Conservation (phyloP, 169 alveolate genomes). For the Eimeria necatrix region DNA sequence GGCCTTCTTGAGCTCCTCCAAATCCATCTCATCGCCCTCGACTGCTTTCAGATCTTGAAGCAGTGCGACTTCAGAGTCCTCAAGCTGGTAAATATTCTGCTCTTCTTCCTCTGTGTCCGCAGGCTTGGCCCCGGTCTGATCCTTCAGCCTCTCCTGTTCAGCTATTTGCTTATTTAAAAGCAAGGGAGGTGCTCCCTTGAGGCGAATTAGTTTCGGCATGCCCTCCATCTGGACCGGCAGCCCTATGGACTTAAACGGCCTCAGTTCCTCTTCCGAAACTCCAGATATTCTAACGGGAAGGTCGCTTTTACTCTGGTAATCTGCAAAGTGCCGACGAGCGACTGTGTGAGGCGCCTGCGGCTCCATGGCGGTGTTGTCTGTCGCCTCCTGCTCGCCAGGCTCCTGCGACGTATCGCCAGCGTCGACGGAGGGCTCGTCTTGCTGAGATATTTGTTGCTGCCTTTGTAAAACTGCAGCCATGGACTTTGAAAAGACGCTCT, state of each 20-base stretch:
- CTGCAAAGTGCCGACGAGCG: conserved; percentile 52
- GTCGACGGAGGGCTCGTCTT: not conserved
- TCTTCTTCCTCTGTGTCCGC: not conserved
- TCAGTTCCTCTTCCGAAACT: conserved; percentile 67
- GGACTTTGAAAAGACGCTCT: conserved; percentile 53
- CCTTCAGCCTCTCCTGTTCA: not conserved
- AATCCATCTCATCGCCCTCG: conserved; percentile 9
- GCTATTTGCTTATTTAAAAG: not conserved
- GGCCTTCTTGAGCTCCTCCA: conserved; percentile 46
- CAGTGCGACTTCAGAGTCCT: conserved; percentile 41
- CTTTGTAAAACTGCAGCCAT: conserved; percentile 32
- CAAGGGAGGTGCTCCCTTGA: conserved; percentile 17
- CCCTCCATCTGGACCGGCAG: conserved; percentile 73
- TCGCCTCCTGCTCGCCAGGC: not conserved
- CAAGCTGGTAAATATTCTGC: not conserved
- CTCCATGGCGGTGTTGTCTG: not conserved
- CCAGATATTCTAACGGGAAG: conserved; percentile 64
- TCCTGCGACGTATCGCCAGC: not conserved
- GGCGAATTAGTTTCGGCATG: conserved; percentile 39
- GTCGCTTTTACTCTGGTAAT: conserved; percentile 55
- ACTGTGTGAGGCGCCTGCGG: not conserved
- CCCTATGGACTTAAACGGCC: conserved; percentile 57
- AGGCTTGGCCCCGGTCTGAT: not conserved
- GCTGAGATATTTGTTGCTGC: not conserved
- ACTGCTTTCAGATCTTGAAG: conserved; percentile 51